Base-by-base conservation (phyloP, 768 basidiomycete species). In the Boletus sp. region DNA sequence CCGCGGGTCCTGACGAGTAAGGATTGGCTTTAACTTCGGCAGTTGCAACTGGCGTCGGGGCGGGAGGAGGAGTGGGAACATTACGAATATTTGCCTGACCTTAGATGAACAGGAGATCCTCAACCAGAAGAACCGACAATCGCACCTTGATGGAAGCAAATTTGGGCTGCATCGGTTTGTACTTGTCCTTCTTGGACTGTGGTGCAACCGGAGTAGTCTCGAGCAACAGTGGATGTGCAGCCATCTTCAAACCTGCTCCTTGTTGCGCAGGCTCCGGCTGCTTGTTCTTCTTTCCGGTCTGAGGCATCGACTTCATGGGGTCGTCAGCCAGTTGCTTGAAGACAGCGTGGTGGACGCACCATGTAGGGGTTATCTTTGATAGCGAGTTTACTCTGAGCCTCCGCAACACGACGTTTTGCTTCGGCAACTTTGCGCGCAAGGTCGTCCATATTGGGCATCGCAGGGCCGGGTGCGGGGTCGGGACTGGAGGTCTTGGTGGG, bases 91-190 rank as follows among this genome's bases (percentile, higher is more conserved):
- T 95, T 6, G 90, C 90, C 79, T 85, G 47, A 13, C 4, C n/a
- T 1, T 4, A 30, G 3, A 43, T 63, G 15, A 56, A 47, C 17
- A 32, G 1, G 23, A 45, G 21, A 40, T 25, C 38, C 17, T 29
- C 11, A 5, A 51, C 14, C n/a, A 33, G 14, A 34, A n/a, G 27
- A 15, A 14, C 35, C 21, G 39, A 25, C 13, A 42, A 32, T 61
- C 75, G 45, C 19, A 87, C 91, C 77, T 88, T 93, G 71, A 96
- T 94, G 4, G 93, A 92, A 0, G 95, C 91, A 70, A 98, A 99
- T 72, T 99, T 99, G 47, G 97, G 97, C 59, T 95, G 94, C 95
- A 99, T 98, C 17, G 96, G 93, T 69, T 95, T 96, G 73, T 97
- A 97, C 57, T 89, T 76, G 70, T 97, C 92, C 70, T 95, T 93